phyloP scores from a whole-genome alignment of 2,329 filamentous ascomycete species.

The Nigrograna mackinnonii region DNA sequence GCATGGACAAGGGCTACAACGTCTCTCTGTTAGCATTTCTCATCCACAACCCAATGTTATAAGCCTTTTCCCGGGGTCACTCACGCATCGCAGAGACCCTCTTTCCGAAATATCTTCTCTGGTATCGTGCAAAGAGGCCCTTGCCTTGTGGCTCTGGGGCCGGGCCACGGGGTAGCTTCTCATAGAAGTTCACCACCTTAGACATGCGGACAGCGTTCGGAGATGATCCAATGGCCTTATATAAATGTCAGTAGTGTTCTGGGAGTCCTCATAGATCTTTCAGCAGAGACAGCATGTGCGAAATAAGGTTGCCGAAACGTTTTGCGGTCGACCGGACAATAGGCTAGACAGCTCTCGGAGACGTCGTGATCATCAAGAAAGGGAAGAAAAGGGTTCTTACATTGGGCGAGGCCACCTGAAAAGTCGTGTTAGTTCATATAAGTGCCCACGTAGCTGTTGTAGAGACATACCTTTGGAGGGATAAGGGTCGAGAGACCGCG shows the following conservation, averaged over 20 bases:
- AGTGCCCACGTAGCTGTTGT: slow-evolving; percentile 8
- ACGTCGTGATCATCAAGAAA: slow-evolving; percentile 12
- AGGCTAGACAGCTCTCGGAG: slow-evolving; percentile 8
- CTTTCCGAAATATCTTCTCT: slow-evolving; percentile 88
- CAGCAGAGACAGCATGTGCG: background rate
- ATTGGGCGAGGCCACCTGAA: slow-evolving; percentile 79
- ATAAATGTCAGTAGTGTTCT: slow-evolving; percentile 20
- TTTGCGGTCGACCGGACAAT: slow-evolving; percentile 18
- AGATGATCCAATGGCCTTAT: slow-evolving; percentile 87
- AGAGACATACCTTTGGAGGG: slow-evolving; percentile 83
- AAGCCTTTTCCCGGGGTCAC: slow-evolving; percentile 43
- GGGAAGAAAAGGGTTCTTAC: slow-evolving; percentile 58
- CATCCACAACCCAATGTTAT: slow-evolving; percentile 2
- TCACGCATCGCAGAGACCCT: slow-evolving; percentile 87
- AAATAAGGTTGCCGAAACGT: slow-evolving; percentile 8
- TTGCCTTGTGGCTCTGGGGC: slow-evolving; percentile 82
- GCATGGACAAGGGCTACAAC: slow-evolving; percentile 81
- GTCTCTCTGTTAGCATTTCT: slow-evolving; percentile 17
- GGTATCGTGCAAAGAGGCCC: slow-evolving; percentile 86
- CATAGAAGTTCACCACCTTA: slow-evolving; percentile 97
- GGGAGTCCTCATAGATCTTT: background rate
- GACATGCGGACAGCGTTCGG: slow-evolving; percentile 98
- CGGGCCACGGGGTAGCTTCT: slow-evolving; percentile 91
- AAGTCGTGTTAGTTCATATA: slow-evolving; percentile 40
- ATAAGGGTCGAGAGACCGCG: slow-evolving; percentile 97